These are phyloP conservation scores for Candolleomyces efflorescens DNA, from an alignment of 768 basidiomycete species.

Conservation along the genomic window DNA sequence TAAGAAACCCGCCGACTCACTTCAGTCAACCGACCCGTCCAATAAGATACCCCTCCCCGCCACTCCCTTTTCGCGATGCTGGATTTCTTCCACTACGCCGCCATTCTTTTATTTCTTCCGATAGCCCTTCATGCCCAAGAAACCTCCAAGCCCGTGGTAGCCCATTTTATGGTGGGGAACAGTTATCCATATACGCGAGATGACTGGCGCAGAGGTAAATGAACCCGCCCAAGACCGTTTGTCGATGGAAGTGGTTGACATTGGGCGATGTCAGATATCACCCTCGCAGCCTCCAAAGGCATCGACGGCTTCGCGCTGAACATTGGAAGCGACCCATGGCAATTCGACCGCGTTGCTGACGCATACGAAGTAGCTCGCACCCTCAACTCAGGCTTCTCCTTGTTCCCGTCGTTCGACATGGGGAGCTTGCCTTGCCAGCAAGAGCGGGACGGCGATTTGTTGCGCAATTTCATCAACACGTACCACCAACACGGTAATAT, in stretches of 20 bases:
- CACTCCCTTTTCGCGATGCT: not conserved
- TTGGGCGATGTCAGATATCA: constrained; percentile 35
- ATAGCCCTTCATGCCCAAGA: not conserved
- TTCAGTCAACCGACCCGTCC: not conserved
- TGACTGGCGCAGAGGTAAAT: constrained; percentile 40
- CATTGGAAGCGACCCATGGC: constrained; percentile 47
- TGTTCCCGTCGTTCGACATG: constrained; percentile 48
- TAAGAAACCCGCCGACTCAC: not conserved
- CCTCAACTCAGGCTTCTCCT: constrained; percentile 34
- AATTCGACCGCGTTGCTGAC: constrained; percentile 35
- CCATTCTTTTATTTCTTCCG: not conserved
- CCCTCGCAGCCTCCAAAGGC: constrained; percentile 42
- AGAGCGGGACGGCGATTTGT: constrained; percentile 25
- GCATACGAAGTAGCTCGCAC: constrained; percentile 37
- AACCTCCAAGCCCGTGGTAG: constrained; percentile 38
- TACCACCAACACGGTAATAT: constrained; percentile 41
- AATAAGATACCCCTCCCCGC: not conserved
- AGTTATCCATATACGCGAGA: constrained; percentile 47
- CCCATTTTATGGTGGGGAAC: constrained; percentile 63
- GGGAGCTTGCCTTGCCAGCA: constrained; percentile 37
- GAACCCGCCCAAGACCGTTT: not conserved
- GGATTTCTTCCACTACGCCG: not conserved
- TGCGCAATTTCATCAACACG: constrained; percentile 33
- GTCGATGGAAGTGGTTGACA: not conserved
- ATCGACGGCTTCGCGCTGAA: constrained; percentile 57